Evolutionary conservation across 176 grass and related monocot genomes (phyloP), one percentile per base, ranked within the genome.

Genomic region (Melocanna baccifera): DNA sequence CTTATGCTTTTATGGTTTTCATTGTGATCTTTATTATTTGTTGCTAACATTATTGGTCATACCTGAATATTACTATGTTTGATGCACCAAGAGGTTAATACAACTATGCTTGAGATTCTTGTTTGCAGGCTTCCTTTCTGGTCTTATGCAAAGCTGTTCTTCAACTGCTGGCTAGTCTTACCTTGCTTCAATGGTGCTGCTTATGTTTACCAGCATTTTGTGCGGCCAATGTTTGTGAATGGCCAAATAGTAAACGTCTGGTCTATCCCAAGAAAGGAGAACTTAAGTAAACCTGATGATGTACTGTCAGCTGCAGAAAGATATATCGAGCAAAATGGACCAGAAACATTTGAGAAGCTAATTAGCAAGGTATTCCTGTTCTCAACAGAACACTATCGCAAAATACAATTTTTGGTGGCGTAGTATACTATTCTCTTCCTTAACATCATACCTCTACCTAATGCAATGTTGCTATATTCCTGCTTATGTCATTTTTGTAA

Each of bases 161-260:
- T 99, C 64, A 99, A 90, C 77, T 92, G 93, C 57, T 99, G 93
- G 96, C 80, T 99, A 86, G 96, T 99, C 62, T 90, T 99, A 53
- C 96, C 96, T 64, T 91, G 84, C 78, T 99, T 99, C 75, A 86
- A 83, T 28, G 96, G 96, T 64, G 96, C 96, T 53, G 91, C 96
- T 51, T 94, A 94, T 92, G 91, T 99, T 78, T 99, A 96, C n/a
- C 75, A 99, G 34, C 77, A 96, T 78, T 96, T 96, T 84, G 96
- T 94, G 77, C 89, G 93, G 58, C 96, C 89, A 77, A 63, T 94
- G 75, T 71, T 96, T 78, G 62, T 96, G 58, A 96, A 99, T 76
- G 88, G 86, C 42, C 90, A 96, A 89, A 94, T 87, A 64, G 79
- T 94, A n/a, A 96, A 98, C 77, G 36, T 96, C 57, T 91, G 91